Conservation (phyloP, 2,329 filamentous ascomycete species). For the Fusarium redolens region DNA sequence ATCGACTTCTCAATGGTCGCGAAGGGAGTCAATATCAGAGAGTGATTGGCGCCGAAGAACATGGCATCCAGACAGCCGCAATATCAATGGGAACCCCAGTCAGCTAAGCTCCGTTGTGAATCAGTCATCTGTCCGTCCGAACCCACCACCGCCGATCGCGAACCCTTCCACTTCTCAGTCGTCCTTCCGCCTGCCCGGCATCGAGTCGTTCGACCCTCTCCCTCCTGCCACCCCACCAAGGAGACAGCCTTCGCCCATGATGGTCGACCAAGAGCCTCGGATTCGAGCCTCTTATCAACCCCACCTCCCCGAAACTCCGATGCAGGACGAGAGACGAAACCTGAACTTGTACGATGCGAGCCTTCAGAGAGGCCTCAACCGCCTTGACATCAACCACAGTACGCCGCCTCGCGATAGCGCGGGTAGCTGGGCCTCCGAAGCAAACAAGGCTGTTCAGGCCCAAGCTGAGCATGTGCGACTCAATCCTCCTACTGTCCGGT, state of each 20-base stretch:
- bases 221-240: slow-evolving; percentile 72
- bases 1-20: slow-evolving; percentile 70
- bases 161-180: slow-evolving; percentile 64
- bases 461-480: slow-evolving; percentile 63
- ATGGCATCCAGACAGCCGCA: slow-evolving; percentile 86
- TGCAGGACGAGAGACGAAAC: slow-evolving; percentile 61
- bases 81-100: slow-evolving; percentile 71
- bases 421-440: slow-evolving; percentile 67
- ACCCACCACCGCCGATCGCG: slow-evolving; percentile 61
- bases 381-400: slow-evolving; percentile 71
- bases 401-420: slow-evolving; percentile 64
- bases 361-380: slow-evolving; percentile 73
- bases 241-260: slow-evolving; percentile 80
- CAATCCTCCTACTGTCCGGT: slow-evolving; percentile 63
- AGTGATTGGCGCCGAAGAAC: slow-evolving; percentile 86
- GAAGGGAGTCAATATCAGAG: slow-evolving; percentile 76
- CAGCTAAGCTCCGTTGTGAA: slow-evolving; percentile 83
- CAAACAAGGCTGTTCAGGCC: slow-evolving; percentile 65
- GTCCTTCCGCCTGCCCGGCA: slow-evolving; percentile 81
- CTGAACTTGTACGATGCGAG: slow-evolving; percentile 72
- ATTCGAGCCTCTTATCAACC: slow-evolving; percentile 48
- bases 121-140: slow-evolving; percentile 69
- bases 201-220: slow-evolving; percentile 88
- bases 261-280: slow-evolving; percentile 68
- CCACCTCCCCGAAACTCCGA: slow-evolving; percentile 46